Evolutionary conservation across 345 rosid genomes (phyloP), one percentile per base, ranked within the genome.

Genomic region (Cardamine occulta): DNA sequence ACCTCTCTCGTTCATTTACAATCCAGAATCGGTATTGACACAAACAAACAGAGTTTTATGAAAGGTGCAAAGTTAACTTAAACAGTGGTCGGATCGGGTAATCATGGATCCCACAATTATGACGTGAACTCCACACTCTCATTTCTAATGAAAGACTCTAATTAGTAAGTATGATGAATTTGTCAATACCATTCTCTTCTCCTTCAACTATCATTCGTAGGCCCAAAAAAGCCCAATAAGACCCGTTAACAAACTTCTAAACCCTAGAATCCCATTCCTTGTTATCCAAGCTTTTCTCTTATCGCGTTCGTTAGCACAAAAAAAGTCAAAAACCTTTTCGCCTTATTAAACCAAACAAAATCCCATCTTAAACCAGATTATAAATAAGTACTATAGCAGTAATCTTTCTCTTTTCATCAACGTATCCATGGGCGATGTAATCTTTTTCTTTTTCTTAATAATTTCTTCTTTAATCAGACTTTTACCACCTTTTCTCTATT

Each of bases 41-140:
- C 11, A 32, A 47, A 34, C 60, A 66, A 75, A 32, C 23, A 47
- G 5, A 35, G 63, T 14, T 73, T 53, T 29, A n/a, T 61, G 19
- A 23, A 24, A 56, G 13, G 29, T 21, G 4, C 29, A 44, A 66
- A 58, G 31, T 32, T 74, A 44, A n/a, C 49, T 56, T 47, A 55
- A 55, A 34, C 53, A 67, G 35, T 67, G 68, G 42, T 63, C 28
- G 24, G 65, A 44, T 62, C 23, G 8, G 35, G 54, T 37, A 76
- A 69, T 63, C 80, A 77, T 77, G 80, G 60, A 54, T 63, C 64
- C 80, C 80, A 71, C 62, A 64, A 47, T 35, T 58, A 28, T 71
- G 42, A 77, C 76, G 77, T 77, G 81, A 58, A 72, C 68, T 58
- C 81, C 68, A 77, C 76, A 15, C 76, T 11, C 24, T 37, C 73